These are phyloP conservation scores for Linnemannia exigua DNA, from an alignment of 192 early-diverging fungal species.

Conservation along the genomic window DNA sequence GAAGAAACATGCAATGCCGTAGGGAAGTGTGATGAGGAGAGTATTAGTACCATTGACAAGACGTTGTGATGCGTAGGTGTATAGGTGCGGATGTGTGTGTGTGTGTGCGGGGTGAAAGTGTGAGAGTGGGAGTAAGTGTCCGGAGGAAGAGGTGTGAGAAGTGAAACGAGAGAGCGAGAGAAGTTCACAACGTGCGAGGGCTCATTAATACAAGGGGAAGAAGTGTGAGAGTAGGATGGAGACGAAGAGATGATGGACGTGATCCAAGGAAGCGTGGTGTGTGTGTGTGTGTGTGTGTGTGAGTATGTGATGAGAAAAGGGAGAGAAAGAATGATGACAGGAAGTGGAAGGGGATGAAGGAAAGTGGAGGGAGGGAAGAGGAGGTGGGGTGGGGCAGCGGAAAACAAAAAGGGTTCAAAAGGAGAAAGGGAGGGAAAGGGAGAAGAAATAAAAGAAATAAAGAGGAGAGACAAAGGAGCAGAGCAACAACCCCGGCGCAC, in stretches of 20 bases:
- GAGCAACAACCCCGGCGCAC: not conserved
- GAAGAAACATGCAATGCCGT: not conserved
- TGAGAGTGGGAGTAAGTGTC: not conserved
- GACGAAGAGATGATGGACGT: not conserved
- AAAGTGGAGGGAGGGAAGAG: not conserved
- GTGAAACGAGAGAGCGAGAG: conserved; percentile 5
- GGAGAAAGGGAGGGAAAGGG: not conserved
- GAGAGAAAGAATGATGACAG: not conserved
- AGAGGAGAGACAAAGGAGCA: not conserved
- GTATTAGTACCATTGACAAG: conserved; percentile 13
- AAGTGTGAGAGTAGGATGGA: not conserved
- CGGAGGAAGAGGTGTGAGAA: not conserved
- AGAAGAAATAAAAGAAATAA: not conserved
- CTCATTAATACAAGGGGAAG: not conserved
- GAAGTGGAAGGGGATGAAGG: not conserved
- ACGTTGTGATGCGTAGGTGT: not conserved
- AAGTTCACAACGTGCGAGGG: conserved; percentile 9
- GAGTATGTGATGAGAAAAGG: not conserved
- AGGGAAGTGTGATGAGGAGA: no score
- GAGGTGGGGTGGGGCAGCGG: no score
- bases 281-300: not conserved
- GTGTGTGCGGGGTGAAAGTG: not conserved
- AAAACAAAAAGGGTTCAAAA: not conserved
- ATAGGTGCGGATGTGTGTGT: no score
- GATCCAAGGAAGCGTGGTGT: not conserved